phyloP scores from a whole-genome alignment of 2,329 filamentous ascomycete species.

The Cryphonectria radicalis region DNA sequence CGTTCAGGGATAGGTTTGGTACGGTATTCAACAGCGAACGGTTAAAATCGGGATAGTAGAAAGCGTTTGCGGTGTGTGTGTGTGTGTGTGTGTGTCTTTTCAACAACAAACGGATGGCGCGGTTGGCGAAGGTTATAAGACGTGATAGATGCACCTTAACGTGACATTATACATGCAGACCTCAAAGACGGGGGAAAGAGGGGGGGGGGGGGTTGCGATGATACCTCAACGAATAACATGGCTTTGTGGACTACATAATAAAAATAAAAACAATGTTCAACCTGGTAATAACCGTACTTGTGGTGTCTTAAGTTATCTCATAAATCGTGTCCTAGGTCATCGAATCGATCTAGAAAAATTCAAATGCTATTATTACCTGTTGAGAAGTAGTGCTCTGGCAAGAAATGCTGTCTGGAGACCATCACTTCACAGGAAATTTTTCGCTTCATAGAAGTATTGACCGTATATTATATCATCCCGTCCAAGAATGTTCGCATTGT shows the following conservation, averaged over 20 bases:
- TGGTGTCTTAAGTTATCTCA: not conserved
- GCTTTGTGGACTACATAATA: not conserved
- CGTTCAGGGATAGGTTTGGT: not conserved
- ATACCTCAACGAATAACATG: slow-evolving; percentile 14
- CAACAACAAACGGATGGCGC: slow-evolving; percentile 16
- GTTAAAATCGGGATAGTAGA: not conserved
- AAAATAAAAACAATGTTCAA: slow-evolving; percentile 11
- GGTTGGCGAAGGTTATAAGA: not conserved
- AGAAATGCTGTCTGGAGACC: too few species aligned
- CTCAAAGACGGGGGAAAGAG: too few species aligned
- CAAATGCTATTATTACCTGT: too few species aligned
- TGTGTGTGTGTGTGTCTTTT: slow-evolving; percentile 1
- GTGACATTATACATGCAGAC: slow-evolving; percentile 18
- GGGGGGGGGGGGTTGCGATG: not conserved
- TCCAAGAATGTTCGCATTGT: too few species aligned
- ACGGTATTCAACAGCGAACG: slow-evolving; percentile 10
- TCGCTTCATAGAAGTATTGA: too few species aligned
- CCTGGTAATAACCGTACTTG: not conserved
- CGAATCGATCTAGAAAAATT: too few species aligned
- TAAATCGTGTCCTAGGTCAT: too few species aligned
- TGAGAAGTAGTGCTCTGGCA: too few species aligned
- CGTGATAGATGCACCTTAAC: slow-evolving; percentile 15
- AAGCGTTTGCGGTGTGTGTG: not conserved
- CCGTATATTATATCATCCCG: too few species aligned
- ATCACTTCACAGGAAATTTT: too few species aligned